Evolutionary conservation across 352 stramenopile genomes (phyloP).

Genomic region (Globisporangium yorkense): DNA sequence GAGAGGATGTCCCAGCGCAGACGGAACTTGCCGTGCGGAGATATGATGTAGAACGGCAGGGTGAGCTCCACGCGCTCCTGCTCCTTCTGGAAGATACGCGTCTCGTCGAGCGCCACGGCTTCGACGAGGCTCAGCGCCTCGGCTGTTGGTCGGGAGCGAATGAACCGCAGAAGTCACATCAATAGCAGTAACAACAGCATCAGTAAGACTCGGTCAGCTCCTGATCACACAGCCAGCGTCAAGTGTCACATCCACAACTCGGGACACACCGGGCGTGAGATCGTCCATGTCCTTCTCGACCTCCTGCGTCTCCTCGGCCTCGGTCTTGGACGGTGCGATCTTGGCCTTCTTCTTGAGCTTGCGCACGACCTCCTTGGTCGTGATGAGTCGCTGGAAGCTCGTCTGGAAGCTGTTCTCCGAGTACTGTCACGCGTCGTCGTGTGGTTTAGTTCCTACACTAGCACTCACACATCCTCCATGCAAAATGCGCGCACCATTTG

Average conservation of each 20-base stretch:
- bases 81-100: conserved; percentile 86
- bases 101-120: conserved; percentile 64
- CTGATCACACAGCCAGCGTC: background rate
- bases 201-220: background rate
- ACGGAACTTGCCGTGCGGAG: conserved; percentile 66
- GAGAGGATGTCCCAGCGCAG: conserved; percentile 73
- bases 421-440: background rate
- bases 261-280: conserved; percentile 53
- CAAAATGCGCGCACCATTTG: conserved; percentile 26
- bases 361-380: conserved; percentile 44
- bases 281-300: conserved; percentile 69
- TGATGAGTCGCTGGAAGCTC: conserved; percentile 56
- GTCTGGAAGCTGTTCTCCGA: conserved; percentile 27
- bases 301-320: conserved; percentile 21
- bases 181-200: background rate
- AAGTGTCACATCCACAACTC: background rate
- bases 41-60: conserved; percentile 74
- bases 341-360: conserved; percentile 57
- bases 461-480: background rate
- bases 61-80: conserved; percentile 78
- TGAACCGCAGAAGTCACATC: background rate
- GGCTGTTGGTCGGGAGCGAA: conserved; percentile 18
- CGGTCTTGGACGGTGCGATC: conserved; percentile 33
- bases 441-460: background rate
- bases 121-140: conserved; percentile 78